These are phyloP conservation scores for Laguncularia racemosa DNA, from an alignment of 345 rosid genomes.

Conservation along the genomic window DNA sequence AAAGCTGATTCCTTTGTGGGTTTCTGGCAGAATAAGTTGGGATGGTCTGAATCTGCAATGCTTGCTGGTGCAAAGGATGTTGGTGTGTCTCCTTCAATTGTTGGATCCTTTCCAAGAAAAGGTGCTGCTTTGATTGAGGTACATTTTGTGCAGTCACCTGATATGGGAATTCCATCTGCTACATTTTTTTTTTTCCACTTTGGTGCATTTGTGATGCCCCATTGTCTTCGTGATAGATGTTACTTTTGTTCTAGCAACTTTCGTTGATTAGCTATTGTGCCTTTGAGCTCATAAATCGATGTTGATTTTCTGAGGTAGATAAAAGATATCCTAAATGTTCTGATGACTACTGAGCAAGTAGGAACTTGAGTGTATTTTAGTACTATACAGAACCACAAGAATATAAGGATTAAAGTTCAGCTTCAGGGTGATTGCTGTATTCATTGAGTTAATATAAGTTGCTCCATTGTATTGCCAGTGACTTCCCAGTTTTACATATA, in stretches of 20 bases:
- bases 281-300: background rate
- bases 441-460: too few species aligned
- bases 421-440: too few species aligned
- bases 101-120: slow-evolving; percentile 82
- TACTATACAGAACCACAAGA: too few species aligned
- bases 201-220: background rate
- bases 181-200: background rate
- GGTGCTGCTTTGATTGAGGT: slow-evolving; percentile 95
- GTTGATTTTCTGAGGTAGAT: background rate
- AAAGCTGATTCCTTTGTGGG: slow-evolving; percentile 1
- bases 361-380: too few species aligned
- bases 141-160: background rate
- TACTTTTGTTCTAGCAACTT: too few species aligned
- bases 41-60: slow-evolving; percentile 90
- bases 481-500: too few species aligned
- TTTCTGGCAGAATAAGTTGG: slow-evolving; percentile 43
- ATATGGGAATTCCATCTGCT: background rate
- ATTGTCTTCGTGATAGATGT: too few species aligned
- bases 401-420: too few species aligned
- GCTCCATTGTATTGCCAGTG: too few species aligned
- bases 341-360: too few species aligned
- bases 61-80: slow-evolving; percentile 88
- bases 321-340: too few species aligned
- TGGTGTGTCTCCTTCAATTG: slow-evolving; percentile 77
- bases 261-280: too few species aligned